Evolutionary conservation across 2,329 filamentous ascomycete species (phyloP), one percentile per base, ranked within the genome.

Genomic region (Fusarium sp.): DNA sequence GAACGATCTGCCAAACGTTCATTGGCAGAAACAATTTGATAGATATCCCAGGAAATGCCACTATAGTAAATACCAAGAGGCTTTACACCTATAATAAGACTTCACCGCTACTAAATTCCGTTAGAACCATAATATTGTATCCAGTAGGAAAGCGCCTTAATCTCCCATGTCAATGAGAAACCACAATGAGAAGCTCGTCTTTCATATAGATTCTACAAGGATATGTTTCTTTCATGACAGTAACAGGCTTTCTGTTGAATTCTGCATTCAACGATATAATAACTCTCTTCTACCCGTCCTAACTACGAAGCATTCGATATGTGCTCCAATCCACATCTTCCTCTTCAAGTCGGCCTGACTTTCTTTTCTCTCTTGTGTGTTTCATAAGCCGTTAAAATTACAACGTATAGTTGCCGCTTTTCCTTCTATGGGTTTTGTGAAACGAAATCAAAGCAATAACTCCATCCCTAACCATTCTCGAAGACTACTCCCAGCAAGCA

Each of bases 331-430:
- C 63, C 72, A 64, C 63, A 69, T 75, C 66, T 63, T 54, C 63
- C 55, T 67, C 65, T 64, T 69, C 59, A 61, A 66, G 63, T 66
- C 62, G 69, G 50, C n/a, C 36, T 67, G 66, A 65, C 72, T 68
- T 59, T 54, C 48, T 68, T 72, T 73, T 65, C 66, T 70, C 57
- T 71, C 74, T 76, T 68, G 42, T 42, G 65, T 64, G 62, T 78
- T 72, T 80, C 78, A 79, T 80, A 78, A 80, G 76, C 74, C 79
- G 79, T 80, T 80, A 79, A 73, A 79, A 79, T 78, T 80, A 80
- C 78, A 80, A 78, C 75, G 60, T 70, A 72, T 74, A 73, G 76
- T 79, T 75, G 77, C 76, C 77, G 72, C 75, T 78, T 77, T 79
- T 79, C 78, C 76, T 75, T 80, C 78, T 80, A 79, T 80, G 41